Percentiles rank a stretch among this genome's conserved stretches.
These are phyloP conservation scores for Xylaria palmicola DNA, from an alignment of 495 filamentous ascomycete genomes.

Conservation along the genomic window DNA sequence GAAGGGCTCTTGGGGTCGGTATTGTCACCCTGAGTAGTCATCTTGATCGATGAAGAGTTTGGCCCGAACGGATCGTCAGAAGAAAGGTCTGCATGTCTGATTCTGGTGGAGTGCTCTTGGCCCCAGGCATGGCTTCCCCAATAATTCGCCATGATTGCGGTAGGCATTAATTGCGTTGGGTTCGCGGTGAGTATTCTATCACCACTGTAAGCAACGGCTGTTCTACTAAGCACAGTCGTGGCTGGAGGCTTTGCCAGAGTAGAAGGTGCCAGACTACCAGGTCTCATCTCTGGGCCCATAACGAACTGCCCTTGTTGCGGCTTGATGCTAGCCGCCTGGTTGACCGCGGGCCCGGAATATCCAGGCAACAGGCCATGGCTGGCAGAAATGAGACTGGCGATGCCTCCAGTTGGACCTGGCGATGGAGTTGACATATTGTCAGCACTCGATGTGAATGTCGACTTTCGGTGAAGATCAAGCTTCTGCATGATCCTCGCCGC, in stretches of 20 bases:
- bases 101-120: slow-evolving; percentile 61
- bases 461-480: slow-evolving; percentile 83
- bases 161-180: slow-evolving; percentile 68
- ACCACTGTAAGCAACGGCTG: slow-evolving; percentile 76
- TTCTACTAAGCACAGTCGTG: slow-evolving; percentile 82
- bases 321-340: slow-evolving; percentile 26
- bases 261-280: slow-evolving; percentile 71
- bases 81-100: slow-evolving; percentile 34
- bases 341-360: slow-evolving; percentile 32
- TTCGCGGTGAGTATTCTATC: slow-evolving; percentile 68
- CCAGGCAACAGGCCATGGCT: slow-evolving; percentile 76
- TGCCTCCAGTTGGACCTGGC: slow-evolving; percentile 58
- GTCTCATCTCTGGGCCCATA: slow-evolving; percentile 33
- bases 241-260: slow-evolving; percentile 85
- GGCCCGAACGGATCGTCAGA: slow-evolving; percentile 50
- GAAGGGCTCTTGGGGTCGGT: slow-evolving; percentile 22
- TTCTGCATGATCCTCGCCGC: slow-evolving; percentile 88
- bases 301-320: slow-evolving; percentile 22
- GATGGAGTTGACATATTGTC: slow-evolving; percentile 39
- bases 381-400: slow-evolving; percentile 82
- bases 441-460: slow-evolving; percentile 50
- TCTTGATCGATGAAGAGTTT: slow-evolving; percentile 34
- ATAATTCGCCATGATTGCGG: slow-evolving; percentile 84
- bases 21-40: slow-evolving; percentile 36
- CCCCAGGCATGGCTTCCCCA: slow-evolving; percentile 89